A percentile compares a stretch with the other conserved stretches of the same genome.
These are phyloP conservation scores for Jackrogersella minutella DNA, from an alignment of 495 filamentous ascomycete genomes.

Conservation along the genomic window DNA sequence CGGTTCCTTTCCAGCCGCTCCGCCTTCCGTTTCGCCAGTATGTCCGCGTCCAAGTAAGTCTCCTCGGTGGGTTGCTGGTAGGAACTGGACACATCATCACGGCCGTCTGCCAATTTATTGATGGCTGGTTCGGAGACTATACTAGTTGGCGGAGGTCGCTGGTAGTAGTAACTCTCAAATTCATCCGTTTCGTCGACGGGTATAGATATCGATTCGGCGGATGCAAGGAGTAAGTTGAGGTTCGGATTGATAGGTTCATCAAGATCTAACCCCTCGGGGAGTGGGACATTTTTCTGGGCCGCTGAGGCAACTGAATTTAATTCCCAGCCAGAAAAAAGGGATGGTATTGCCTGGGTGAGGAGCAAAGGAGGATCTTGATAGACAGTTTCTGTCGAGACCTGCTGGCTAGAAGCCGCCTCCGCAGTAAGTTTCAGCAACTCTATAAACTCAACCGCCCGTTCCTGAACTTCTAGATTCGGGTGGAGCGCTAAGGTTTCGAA, in stretches of 20 bases:
- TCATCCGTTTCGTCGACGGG: slow-evolving; percentile 66
- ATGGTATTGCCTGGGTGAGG: slow-evolving; percentile 86
- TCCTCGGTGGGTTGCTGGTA: slow-evolving; percentile 70
- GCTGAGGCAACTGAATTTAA: slow-evolving; percentile 86
- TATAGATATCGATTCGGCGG: slow-evolving; percentile 62
- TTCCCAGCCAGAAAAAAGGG: slow-evolving; percentile 83
- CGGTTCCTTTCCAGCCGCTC: slow-evolving; percentile 80
- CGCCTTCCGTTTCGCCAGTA: slow-evolving; percentile 66
- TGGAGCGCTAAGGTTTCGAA: slow-evolving; percentile 79
- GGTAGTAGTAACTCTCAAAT: slow-evolving; percentile 78
- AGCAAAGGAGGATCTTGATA: slow-evolving; percentile 76
- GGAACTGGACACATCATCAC: slow-evolving; percentile 57
- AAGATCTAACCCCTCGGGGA: slow-evolving; percentile 76
- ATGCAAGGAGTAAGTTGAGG: slow-evolving; percentile 67
- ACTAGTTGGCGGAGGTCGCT: slow-evolving; percentile 51
- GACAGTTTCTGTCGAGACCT: slow-evolving; percentile 59
- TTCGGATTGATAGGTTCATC: slow-evolving; percentile 83
- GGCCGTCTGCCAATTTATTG: slow-evolving; percentile 55
- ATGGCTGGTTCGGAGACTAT: slow-evolving; percentile 61
- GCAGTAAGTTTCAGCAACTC: slow-evolving; percentile 85
- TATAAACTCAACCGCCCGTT: slow-evolving; percentile 88
- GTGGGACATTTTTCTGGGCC: slow-evolving; percentile 86
- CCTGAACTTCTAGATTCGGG: slow-evolving; percentile 93
- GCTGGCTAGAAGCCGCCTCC: slow-evolving; percentile 77
- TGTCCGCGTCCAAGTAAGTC: slow-evolving; percentile 68